phyloP scores from a whole-genome alignment of 768 basidiomycete species.

The Lentinula raphanica region DNA sequence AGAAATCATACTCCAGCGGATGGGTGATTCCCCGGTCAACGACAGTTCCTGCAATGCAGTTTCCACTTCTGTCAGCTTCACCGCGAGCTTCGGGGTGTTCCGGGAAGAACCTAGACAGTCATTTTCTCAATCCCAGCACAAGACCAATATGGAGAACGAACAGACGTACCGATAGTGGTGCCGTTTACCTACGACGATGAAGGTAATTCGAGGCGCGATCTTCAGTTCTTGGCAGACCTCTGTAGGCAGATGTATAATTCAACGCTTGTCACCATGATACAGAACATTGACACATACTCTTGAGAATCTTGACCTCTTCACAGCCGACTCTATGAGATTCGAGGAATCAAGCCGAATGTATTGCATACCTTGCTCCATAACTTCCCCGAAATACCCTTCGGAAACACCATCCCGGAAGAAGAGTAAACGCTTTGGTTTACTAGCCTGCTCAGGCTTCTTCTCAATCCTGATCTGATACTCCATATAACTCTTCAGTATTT shows the following conservation, averaged over 20 bases:
- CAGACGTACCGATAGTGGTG: constrained; percentile 24
- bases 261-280: too few relatives aligned
- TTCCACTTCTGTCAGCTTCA: constrained; percentile 63
- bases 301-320: constrained; percentile 2
- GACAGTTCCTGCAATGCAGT: constrained; percentile 74
- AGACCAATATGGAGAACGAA: background rate
- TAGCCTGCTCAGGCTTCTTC: constrained; percentile 15
- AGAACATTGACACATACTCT: background rate
- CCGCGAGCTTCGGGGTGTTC: constrained; percentile 23
- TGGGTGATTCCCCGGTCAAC: constrained; percentile 67
- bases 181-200: constrained; percentile 52
- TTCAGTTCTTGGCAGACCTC: constrained; percentile 39
- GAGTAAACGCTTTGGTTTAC: constrained; percentile 40
- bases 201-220: constrained; percentile 43
- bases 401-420: constrained; percentile 35
- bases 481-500: constrained; percentile 36
- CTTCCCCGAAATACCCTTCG: constrained; percentile 11
- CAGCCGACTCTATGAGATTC: background rate
- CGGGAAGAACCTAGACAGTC: background rate
- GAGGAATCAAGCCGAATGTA: background rate
- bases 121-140: background rate
- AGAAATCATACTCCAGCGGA: constrained; percentile 74
- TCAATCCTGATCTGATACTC: constrained; percentile 32
- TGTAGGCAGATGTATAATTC: too few relatives aligned
- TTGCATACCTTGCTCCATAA: constrained; percentile 7